Percentiles rank a stretch among this genome's conserved stretches.
Conservation (phyloP, 2,329 filamentous ascomycete genomes). For the Diaporthe vaccinii region DNA sequence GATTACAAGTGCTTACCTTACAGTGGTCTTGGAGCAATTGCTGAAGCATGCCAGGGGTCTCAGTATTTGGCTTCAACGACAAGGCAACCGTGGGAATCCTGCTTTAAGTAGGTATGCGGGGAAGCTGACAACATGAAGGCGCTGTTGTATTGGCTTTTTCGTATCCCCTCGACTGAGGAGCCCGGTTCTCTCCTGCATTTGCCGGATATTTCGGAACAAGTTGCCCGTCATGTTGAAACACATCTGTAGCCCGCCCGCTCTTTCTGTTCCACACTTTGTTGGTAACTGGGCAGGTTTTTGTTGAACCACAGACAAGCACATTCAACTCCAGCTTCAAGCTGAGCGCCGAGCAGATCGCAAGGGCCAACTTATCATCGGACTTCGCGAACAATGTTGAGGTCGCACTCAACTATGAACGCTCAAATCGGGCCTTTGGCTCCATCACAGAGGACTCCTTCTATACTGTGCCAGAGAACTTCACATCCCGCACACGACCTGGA, state of each 20-base stretch:
- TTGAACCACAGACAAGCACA: constrained; percentile 13
- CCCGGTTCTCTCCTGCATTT: background rate
- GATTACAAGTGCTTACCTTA: background rate
- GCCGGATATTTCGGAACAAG: background rate
- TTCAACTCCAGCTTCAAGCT: constrained; percentile 51
- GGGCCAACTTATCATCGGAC: constrained; percentile 43
- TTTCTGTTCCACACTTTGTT: background rate
- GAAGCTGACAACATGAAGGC: background rate
- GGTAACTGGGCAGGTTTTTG: background rate
- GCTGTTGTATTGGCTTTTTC: background rate
- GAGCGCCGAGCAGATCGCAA: constrained; percentile 45
- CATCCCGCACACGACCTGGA: constrained; percentile 48
- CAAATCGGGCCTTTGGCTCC: constrained; percentile 51
- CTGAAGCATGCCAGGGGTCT: background rate
- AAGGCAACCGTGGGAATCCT: background rate
- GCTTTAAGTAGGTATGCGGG: background rate
- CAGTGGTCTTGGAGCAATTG: background rate
- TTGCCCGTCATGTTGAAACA: background rate
- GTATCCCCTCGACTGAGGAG: background rate
- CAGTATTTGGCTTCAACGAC: background rate
- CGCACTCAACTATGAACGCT: constrained; percentile 48
- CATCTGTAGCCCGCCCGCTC: background rate
- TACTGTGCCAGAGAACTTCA: constrained; percentile 46
- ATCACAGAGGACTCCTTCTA: constrained; percentile 57
- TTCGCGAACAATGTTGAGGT: constrained; percentile 44